Conservation (phyloP, 106 monocot species). For the Dioscorea alata region DNA sequence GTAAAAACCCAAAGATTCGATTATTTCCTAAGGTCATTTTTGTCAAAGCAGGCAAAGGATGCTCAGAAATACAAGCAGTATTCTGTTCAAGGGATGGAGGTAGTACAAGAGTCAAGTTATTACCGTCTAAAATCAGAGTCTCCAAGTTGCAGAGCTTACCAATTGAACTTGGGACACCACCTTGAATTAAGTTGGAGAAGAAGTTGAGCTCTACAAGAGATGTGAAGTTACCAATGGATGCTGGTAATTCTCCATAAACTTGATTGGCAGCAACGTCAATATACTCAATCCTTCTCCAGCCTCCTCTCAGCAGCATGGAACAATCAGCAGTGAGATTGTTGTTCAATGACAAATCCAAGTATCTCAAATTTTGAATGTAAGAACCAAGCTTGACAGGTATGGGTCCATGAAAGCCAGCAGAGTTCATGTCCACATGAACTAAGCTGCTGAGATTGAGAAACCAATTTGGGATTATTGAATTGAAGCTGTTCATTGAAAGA, state of each 20-base stretch:
- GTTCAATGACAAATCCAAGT: slow-evolving; percentile 3
- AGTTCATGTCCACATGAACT: background rate
- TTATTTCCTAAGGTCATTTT: background rate
- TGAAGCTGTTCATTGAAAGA: slow-evolving; percentile 6
- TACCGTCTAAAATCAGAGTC: background rate
- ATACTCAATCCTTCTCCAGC: background rate
- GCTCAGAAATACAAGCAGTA: background rate
- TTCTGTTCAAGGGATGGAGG: slow-evolving; percentile 1
- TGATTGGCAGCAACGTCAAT: slow-evolving; percentile 1
- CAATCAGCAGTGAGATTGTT: slow-evolving; percentile 3
- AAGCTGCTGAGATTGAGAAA: slow-evolving; percentile 7
- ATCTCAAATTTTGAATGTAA: slow-evolving; percentile 1
- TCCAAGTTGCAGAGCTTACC: slow-evolving; percentile 10
- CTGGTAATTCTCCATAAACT: slow-evolving; percentile 1
- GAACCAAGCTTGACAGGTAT: background rate
- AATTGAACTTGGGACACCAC: slow-evolving; percentile 8
- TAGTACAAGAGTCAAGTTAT: slow-evolving; percentile 3
- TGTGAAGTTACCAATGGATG: slow-evolving; percentile 8
- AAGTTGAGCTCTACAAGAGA: slow-evolving; percentile 4
- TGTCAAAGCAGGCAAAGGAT: background rate
- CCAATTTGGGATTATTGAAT: slow-evolving; percentile 10
- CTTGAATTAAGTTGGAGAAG: background rate
- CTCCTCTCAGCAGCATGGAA: background rate
- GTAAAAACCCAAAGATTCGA: background rate
- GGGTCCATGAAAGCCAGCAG: background rate